Evolutionary conservation across 352 stramenopile genomes (phyloP).

Genomic region (Phytophthora tentaculata): DNA sequence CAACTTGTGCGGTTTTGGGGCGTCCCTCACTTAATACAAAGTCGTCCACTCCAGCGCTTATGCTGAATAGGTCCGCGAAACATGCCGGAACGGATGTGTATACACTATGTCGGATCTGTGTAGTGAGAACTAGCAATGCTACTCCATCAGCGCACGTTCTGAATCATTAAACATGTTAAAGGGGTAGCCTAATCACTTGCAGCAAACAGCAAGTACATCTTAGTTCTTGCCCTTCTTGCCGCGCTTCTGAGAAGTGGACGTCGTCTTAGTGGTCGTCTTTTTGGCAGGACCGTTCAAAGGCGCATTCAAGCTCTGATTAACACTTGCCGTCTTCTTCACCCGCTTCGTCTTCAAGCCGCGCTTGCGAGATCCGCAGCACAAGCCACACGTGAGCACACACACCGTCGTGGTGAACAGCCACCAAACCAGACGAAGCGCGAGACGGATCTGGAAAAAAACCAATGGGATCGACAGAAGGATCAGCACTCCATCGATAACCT

Average conservation of each 20-base stretch:
- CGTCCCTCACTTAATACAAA: too few species aligned
- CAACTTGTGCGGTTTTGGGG: too few species aligned
- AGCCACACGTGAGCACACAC: constrained; percentile 59
- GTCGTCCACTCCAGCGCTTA: too few species aligned
- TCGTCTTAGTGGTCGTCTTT: constrained; percentile 27
- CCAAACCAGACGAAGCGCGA: constrained; percentile 59
- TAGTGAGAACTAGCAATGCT: too few species aligned
- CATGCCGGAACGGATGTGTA: too few species aligned
- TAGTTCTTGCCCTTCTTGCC: constrained; percentile 46
- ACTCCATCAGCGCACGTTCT: too few species aligned
- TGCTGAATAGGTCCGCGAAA: too few species aligned
- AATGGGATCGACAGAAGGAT: constrained; percentile 54
- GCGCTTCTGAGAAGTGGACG: constrained; percentile 31
- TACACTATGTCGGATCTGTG: too few species aligned
- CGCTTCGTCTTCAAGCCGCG: constrained; percentile 52
- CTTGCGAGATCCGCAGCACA: constrained; percentile 66
- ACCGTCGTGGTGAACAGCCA: constrained; percentile 61
- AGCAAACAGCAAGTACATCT: constrained; percentile 2
- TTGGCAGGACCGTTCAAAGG: constrained; percentile 28
- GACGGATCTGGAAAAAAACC: constrained; percentile 52
- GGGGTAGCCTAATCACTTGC: too few species aligned
- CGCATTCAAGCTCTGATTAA: constrained; percentile 28
- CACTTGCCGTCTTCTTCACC: constrained; percentile 35
- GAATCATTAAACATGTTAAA: too few species aligned
- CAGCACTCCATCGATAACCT: constrained; percentile 69